Base-by-base conservation (phyloP, 2,329 filamentous ascomycete genomes). In the Colletotrichum lupini region DNA sequence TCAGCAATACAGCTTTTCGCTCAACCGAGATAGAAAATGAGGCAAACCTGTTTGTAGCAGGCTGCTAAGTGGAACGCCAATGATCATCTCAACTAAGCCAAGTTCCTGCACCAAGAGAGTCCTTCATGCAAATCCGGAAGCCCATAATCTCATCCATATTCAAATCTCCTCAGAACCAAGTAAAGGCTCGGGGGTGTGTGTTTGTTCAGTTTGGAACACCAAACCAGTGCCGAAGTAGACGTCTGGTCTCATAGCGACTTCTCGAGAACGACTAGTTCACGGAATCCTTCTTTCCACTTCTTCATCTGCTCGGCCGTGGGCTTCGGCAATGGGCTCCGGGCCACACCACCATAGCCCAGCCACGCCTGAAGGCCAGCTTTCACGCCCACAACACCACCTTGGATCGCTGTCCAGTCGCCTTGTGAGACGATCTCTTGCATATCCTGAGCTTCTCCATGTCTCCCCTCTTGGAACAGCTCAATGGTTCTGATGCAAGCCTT, bases 331-430 rank as follows among this genome's bases (percentile, higher is more conserved):
- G 88, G 88, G 32, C 86, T 87, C 24, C 77, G 65, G 24, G 77
- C 77, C 58, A 82, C 77, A 2, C 91, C 91, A 71, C 93, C 92
- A 78, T 94, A 95, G 32, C 91, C 92, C 79, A 88, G 88, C 83
- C 90, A 92, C n/a, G 87, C 83, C 80, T 92, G 85, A 76, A 95
- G 82, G 5, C 89, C 92, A 67, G 90, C 88, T 85, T 94, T 95
- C 77, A 92, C 92, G 58, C 92, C 92, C 32, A 93, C 89, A 68
- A 95, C 91, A 59, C 92, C 93, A 68, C 91, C 90, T 77, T 92
- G 88, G 73, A 94, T 94, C 35, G 91, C 91, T 4, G 88, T 90
- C 92, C 92, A 94, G 83, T 95, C 93, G 58, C 91, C 93, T 62
- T 88, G 85, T 57, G 92, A 90, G 56, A 95, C 85, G 26, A 91